Evolutionary conservation across 179 eudicot genomes (phyloP).

Genomic region (Actinidia polygama): DNA sequence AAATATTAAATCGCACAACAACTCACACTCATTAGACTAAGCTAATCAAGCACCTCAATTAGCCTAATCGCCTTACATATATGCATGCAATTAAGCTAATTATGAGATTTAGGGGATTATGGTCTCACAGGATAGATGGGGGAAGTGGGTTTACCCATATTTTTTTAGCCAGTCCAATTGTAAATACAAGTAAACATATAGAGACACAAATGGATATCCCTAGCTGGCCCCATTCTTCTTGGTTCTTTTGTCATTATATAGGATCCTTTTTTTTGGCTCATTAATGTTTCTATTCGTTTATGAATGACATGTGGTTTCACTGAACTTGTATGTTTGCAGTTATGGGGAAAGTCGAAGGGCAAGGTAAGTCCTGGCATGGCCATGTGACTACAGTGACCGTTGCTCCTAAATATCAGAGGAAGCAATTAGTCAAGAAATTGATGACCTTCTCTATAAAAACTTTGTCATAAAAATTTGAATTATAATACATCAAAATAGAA

Average conservation of each 20-base stretch:
- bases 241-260: background rate
- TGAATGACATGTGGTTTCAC: background rate
- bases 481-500: too few species aligned
- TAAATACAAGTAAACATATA: too few species aligned
- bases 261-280: background rate
- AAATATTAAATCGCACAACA: too few species aligned
- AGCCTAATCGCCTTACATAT: too few species aligned
- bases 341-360: conserved; percentile 99
- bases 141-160: too few species aligned
- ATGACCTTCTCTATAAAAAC: conserved; percentile 87
- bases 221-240: background rate
- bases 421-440: conserved; percentile 86
- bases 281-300: conserved; percentile 6
- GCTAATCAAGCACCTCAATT: too few species aligned
- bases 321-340: conserved; percentile 44
- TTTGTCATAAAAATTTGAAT: background rate
- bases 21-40: too few species aligned
- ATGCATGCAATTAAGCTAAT: too few species aligned
- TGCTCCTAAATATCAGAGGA: conserved; percentile 92
- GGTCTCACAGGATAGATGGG: too few species aligned
- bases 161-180: too few species aligned
- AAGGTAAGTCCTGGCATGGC: conserved; percentile 99
- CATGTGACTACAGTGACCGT: conserved; percentile 98
- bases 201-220: background rate
- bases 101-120: too few species aligned